Conservation (phyloP, 176 grass and related monocot genomes). For the Ananas comosus region DNA sequence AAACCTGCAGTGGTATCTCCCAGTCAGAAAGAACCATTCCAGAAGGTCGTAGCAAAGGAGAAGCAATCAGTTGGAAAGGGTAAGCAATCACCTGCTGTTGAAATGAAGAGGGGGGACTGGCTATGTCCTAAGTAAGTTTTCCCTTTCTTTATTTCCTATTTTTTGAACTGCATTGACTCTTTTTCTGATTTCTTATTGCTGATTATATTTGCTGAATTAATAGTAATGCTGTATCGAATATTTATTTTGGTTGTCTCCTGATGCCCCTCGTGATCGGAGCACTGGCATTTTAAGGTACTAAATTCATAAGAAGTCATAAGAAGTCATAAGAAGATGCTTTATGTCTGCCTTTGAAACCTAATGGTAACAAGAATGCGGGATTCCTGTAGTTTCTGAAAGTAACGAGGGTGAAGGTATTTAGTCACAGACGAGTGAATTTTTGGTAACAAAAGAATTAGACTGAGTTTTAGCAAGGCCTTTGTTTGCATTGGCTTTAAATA, state of each 20-base stretch:
- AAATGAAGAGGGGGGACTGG: slow-evolving; percentile 99
- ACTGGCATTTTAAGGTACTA: no score
- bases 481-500: no score
- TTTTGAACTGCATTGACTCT: slow-evolving; percentile 8
- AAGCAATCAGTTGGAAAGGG: background rate
- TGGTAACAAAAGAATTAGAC: background rate
- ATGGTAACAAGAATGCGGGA: no score
- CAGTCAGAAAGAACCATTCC: slow-evolving; percentile 26
- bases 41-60: slow-evolving; percentile 10
- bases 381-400: no score
- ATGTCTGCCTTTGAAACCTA: no score
- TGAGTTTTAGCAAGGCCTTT: no score
- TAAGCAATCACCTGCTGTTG: slow-evolving; percentile 30
- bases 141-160: no score
- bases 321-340: no score
- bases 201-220: background rate
- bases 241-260: no score
- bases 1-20: slow-evolving; percentile 39
- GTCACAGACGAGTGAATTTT: background rate
- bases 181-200: background rate
- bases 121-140: slow-evolving; percentile 72
- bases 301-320: no score
- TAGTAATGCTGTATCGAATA: no score
- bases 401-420: background rate
- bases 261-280: no score